Evolutionary conservation across 371 early-diverging fungal species (phyloP).

Genomic region (Gilbertella persicaria): DNA sequence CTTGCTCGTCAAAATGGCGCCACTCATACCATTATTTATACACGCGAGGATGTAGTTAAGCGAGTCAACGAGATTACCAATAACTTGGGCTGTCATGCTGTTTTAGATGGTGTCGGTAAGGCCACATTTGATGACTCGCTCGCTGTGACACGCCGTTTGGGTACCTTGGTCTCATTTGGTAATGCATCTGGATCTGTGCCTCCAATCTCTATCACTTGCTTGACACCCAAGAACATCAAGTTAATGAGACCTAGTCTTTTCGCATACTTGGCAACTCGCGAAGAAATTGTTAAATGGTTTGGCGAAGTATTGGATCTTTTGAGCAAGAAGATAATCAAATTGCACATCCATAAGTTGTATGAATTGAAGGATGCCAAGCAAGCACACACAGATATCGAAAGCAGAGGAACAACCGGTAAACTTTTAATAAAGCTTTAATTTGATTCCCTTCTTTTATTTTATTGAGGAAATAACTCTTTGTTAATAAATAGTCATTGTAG

Average conservation of each 20-base stretch:
- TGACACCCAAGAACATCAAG: conserved; percentile 73
- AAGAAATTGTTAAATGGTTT: conserved; percentile 69
- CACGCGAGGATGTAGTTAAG: conserved; percentile 61
- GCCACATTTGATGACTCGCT: conserved; percentile 81
- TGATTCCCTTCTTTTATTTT: too few species aligned
- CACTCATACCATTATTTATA: conserved; percentile 79
- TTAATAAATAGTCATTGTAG: too few species aligned
- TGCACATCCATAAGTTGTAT: conserved; percentile 76
- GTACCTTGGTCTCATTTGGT: conserved; percentile 88
- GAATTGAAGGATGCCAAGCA: conserved; percentile 69
- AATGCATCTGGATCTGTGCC: conserved; percentile 89
- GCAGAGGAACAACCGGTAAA: conserved; percentile 78
- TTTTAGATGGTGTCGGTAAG: conserved; percentile 92
- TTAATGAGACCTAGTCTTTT: conserved; percentile 81
- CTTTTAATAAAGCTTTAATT: conserved; percentile 58
- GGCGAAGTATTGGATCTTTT: conserved; percentile 63
- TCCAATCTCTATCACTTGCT: conserved; percentile 66
- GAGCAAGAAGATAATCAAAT: conserved; percentile 52
- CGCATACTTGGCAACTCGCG: conserved; percentile 66
- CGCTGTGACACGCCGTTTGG: conserved; percentile 72
- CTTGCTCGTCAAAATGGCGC: conserved; percentile 76
- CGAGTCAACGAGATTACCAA: conserved; percentile 77
- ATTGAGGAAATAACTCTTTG: too few species aligned
- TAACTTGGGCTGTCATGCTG: conserved; percentile 82
- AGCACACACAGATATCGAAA: conserved; percentile 84